Evolutionary conservation across 2,329 filamentous ascomycete genomes (phyloP), one percentile per base, ranked within the genome.

Genomic region (Aureobasidium sp.): DNA sequence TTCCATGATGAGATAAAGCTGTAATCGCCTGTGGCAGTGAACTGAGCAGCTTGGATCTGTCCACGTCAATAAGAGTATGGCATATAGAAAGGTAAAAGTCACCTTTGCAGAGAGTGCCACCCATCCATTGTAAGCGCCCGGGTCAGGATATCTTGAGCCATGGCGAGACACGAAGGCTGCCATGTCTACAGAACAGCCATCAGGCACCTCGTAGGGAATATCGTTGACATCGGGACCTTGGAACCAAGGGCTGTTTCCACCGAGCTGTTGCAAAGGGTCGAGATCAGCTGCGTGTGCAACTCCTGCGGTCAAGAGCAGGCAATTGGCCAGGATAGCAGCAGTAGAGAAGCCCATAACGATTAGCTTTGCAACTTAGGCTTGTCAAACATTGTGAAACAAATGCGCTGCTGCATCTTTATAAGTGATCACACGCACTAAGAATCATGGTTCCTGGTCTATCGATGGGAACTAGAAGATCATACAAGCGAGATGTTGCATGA

Each of bases 91-190:
- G 27, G 34, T 5, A 44, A 21, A 11, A 21, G 30, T 21, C 67
- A 66, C 45, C 64, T 69, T 68, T 9, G 53, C 58, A 21, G 63
- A 55, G 41, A 78, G 68, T 11, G 67, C 67, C 3, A 69, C 66
- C 85, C 85, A 88, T 49, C 78, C 77, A 5, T 75, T 73, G 63
- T 86, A 86, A 5, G 86, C 83, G 4, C 84, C 83, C 1, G 73
- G 73, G 64, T 87, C 85, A 0, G 84, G 85, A 67, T 82, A 88
- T 45, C 85, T 77, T 45, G 83, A 85, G 21, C 85, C 86, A 73
- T 87, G 85, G 25, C 84, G 80, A 2, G 79, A 77, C 37, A 84
- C 73, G 64, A 85, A 86, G 6, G 82, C 81, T 3, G 81, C 84
- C 66, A 85, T 80, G 63, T 87, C 83, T 3, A 88, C 79, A 10